Evolutionary conservation across 2,329 filamentous ascomycete species (phyloP).

Genomic region (Macrophomina tecta): DNA sequence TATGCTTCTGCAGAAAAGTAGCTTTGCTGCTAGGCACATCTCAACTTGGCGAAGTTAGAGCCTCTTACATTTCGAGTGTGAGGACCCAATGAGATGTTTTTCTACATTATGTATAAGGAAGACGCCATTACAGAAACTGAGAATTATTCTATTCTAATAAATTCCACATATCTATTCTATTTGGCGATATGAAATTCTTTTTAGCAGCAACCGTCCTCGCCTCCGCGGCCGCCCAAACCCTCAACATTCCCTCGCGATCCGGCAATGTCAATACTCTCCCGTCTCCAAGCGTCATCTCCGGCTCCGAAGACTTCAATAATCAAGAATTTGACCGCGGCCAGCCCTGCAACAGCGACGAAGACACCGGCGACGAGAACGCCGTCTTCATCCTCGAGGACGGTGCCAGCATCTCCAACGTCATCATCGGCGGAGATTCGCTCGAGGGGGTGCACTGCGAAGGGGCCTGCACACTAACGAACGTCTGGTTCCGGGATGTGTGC

Average conservation of each 20-base stretch:
- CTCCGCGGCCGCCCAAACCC: background rate
- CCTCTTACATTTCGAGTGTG: background rate
- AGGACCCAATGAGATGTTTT: background rate
- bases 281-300: background rate
- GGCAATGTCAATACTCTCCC: background rate
- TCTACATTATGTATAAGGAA: background rate
- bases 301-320: background rate
- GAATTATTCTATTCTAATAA: background rate
- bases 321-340: slow-evolving; percentile 15
- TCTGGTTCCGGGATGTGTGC: slow-evolving; percentile 43
- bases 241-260: background rate
- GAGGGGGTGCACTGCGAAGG: slow-evolving; percentile 60
- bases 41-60: background rate
- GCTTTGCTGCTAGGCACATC: background rate
- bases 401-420: slow-evolving; percentile 56
- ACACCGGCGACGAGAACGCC: slow-evolving; percentile 7
- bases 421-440: slow-evolving; percentile 54
- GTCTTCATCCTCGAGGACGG: slow-evolving; percentile 22
- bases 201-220: background rate
- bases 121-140: background rate
- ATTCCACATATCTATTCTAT: background rate
- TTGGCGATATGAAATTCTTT: background rate
- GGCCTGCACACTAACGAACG: slow-evolving; percentile 51
- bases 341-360: slow-evolving; percentile 8
- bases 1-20: background rate